These are phyloP conservation scores for Rosa persica DNA, from an alignment of 306 rosid genomes.

Conservation along the genomic window DNA sequence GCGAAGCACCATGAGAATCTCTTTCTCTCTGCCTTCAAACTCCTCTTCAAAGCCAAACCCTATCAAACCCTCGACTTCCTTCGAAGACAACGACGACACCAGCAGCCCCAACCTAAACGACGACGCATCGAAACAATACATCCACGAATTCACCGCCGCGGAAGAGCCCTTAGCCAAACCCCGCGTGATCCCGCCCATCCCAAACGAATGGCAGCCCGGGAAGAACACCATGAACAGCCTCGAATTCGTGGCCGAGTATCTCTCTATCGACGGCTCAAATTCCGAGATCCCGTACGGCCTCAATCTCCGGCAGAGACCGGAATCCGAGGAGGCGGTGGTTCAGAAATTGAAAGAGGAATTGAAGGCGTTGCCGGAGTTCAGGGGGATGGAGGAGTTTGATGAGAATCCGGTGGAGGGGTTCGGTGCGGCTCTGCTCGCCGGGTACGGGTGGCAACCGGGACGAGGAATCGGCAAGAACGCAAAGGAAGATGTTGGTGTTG, in stretches of 20 bases:
- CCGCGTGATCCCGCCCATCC: slow-evolving; percentile 27
- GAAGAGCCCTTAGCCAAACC: slow-evolving; percentile 22
- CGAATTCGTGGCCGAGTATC: slow-evolving; percentile 39
- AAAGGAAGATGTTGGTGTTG: slow-evolving; percentile 9
- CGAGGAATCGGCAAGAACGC: slow-evolving; percentile 64
- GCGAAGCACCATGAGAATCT: slow-evolving; percentile 34
- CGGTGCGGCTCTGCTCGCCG: slow-evolving; percentile 59
- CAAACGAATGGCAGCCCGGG: slow-evolving; percentile 35
- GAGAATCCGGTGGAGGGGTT: slow-evolving; percentile 65
- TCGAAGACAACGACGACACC: background rate
- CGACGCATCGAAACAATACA: slow-evolving; percentile 17
- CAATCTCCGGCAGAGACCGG: slow-evolving; percentile 36
- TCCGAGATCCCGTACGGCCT: slow-evolving; percentile 55
- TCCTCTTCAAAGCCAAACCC: slow-evolving; percentile 37
- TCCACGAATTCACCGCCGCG: slow-evolving; percentile 38
- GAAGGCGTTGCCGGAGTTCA: slow-evolving; percentile 55
- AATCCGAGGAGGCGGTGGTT: slow-evolving; percentile 33
- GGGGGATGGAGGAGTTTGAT: slow-evolving; percentile 63
- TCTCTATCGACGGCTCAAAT: background rate
- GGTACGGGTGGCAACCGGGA: slow-evolving; percentile 71
- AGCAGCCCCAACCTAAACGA: background rate
- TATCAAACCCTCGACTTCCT: slow-evolving; percentile 25
- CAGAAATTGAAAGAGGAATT: slow-evolving; percentile 61
- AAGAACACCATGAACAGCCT: slow-evolving; percentile 39
- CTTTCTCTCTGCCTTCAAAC: slow-evolving; percentile 44